Evolutionary conservation across 129 eudicot genomes (phyloP), one percentile per base, ranked within the genome.

Genomic region (Ambrosia artemisiifolia): DNA sequence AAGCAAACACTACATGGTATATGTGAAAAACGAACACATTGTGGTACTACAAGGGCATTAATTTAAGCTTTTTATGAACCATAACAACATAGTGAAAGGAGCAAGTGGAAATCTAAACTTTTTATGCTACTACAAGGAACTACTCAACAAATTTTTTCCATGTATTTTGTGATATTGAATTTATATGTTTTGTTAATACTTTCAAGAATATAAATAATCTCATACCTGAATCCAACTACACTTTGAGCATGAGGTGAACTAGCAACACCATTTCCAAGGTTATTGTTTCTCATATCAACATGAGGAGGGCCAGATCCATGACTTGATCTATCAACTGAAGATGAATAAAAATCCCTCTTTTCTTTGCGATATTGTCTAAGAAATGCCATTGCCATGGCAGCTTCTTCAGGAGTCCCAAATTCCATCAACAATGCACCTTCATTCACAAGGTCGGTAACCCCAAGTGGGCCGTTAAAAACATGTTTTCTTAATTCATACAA

Each of bases 341-440:
- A 72, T 57, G 57, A 63, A 73, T 43, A 63, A 69, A 69, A 63
- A 63, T 79, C 78, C 74, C 65, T 68, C 51, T 69, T 81, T 47
- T 84, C 96, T 78, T 73, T 88, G 20, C 99, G 97, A 62, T 56
- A 51, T 53, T 81, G 84, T 66, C 99, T 79, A 28, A 95, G 80
- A 73, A 82, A 90, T 61, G 76, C 78, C 78, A 88, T 90, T 11
- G 80, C 85, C 60, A 75, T 78, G 20, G 84, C 81, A 47, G 97
- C 97, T 74, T 95, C 97, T 82, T 95, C 99, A 70, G 97, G 96
- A 42, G 84, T 77, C 67, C 83, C 87, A 71, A 90, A 88, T 77
- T 95, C 99, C 86, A 95, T 71, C 56, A 95, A 72, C 35, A 95
- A 47, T 14, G 99, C 99, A 70, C 87, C 86, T 80, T 95, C 97